Conservation (phyloP, 2,329 filamentous ascomycete species). For the Aspergillus amoenus region DNA sequence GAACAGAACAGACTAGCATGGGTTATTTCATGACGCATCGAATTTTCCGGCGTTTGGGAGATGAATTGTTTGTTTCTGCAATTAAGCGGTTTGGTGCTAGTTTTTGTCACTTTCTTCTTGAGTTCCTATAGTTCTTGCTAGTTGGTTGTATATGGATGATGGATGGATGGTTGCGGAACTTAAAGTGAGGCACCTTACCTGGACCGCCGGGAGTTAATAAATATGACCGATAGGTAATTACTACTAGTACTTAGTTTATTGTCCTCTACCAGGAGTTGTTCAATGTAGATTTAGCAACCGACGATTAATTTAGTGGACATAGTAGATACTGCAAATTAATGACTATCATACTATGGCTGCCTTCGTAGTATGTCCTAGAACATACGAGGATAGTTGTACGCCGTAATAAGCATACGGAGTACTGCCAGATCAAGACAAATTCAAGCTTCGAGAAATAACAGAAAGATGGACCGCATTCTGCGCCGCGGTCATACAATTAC, state of each 20-base stretch:
- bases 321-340: neutral
- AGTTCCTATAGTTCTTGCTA: neutral
- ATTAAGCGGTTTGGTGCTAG: neutral
- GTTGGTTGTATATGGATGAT: slow-evolving; percentile 9
- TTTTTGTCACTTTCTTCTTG: neutral
- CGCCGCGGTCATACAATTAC: neutral
- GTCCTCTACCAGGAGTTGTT: neutral
- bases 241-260: neutral
- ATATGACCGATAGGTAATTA: neutral
- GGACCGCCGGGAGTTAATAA: neutral
- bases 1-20: neutral
- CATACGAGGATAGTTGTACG: too few relatives aligned
- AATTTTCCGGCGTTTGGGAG: neutral
- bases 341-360: neutral
- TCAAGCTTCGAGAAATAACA: neutral
- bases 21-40: neutral
- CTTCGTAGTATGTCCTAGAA: neutral
- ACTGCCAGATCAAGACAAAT: neutral
- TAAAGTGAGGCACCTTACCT: neutral
- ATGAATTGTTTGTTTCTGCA: neutral
- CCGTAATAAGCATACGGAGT: neutral
- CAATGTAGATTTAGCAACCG: neutral
- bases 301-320: neutral
- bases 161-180: neutral
- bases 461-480: neutral